Conservation (phyloP, 192 early-diverging fungal genomes). For the Coemansia sp. region DNA sequence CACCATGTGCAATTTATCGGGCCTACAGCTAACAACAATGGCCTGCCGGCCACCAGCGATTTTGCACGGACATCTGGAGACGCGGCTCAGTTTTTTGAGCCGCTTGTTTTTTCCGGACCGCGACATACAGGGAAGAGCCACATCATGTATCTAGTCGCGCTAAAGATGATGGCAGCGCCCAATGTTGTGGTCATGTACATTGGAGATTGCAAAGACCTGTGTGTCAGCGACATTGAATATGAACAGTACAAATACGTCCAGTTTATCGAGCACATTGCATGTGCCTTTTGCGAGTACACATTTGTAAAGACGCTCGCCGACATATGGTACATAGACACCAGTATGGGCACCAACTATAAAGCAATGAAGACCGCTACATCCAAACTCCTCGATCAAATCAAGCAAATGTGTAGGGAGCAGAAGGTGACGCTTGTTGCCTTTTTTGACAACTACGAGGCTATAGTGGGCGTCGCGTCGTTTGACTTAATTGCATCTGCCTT, state of each 20-base stretch:
- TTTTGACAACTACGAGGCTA: slow-evolving; percentile 20
- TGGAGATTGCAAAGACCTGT: slow-evolving; percentile 10
- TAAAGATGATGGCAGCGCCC: slow-evolving; percentile 15
- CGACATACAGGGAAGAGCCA: slow-evolving; percentile 36
- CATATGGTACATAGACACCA: slow-evolving; percentile 15
- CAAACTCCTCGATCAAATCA: slow-evolving; percentile 6
- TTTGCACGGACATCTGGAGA: too few relatives aligned
- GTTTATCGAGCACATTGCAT: slow-evolving; percentile 21
- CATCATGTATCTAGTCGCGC: slow-evolving; percentile 20
- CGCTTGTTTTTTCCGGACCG: slow-evolving; percentile 15
- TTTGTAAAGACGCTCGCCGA: slow-evolving; percentile 1
- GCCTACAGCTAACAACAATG: too few relatives aligned
- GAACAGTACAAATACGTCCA: slow-evolving; percentile 8
- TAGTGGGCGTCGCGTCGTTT: background rate
- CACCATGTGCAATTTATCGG: too few relatives aligned
- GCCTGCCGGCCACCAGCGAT: too few relatives aligned
- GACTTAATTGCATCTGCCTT: slow-evolving; percentile 1
- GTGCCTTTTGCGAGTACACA: slow-evolving; percentile 7
- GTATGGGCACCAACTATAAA: slow-evolving; percentile 1
- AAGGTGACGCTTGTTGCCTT: slow-evolving; percentile 8
- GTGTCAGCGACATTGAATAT: background rate
- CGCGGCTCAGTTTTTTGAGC: background rate
- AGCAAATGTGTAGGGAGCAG: too few relatives aligned
- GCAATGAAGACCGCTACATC: slow-evolving; percentile 7
- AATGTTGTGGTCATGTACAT: slow-evolving; percentile 16